These are phyloP conservation scores for Fusarium sp. DNA, from an alignment of 2,329 filamentous ascomycete genomes.

Conservation along the genomic window DNA sequence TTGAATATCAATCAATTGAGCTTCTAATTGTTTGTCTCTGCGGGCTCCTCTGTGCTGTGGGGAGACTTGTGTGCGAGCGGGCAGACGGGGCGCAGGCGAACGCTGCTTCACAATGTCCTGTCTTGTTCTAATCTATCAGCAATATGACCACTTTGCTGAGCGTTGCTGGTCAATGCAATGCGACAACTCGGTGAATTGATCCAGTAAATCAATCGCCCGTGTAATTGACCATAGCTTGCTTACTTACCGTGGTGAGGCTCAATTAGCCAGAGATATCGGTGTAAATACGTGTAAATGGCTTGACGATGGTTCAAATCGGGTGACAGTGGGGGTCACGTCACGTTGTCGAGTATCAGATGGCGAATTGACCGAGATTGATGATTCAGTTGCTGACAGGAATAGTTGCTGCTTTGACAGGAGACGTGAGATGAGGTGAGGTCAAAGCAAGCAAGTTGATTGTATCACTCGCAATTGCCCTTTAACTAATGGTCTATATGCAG, in stretches of 20 bases:
- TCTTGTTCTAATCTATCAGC: conserved; percentile 23
- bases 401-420: conserved; percentile 9
- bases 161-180: conserved; percentile 14
- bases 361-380: conserved; percentile 27
- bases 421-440: background rate
- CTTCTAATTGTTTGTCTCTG: background rate
- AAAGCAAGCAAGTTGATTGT: background rate
- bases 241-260: conserved; percentile 28
- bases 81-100: background rate
- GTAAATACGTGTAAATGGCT: conserved; percentile 32
- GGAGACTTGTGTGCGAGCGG: background rate
- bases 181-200: conserved; percentile 14
- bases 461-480: conserved; percentile 11
- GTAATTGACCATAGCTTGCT: conserved; percentile 1
- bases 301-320: conserved; percentile 35
- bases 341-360: conserved; percentile 37
- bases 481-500: conserved; percentile 6
- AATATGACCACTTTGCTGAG: conserved; percentile 33
- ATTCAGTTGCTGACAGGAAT: background rate
- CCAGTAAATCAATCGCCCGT: conserved; percentile 6
- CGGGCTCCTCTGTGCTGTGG: background rate
- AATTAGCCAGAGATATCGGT: conserved; percentile 10
- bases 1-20: background rate
- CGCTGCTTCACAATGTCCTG: conserved; percentile 5
- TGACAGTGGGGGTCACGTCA: conserved; percentile 46